These are phyloP conservation scores for Apium graveolens DNA, from an alignment of 129 eudicot species.

Conservation along the genomic window DNA sequence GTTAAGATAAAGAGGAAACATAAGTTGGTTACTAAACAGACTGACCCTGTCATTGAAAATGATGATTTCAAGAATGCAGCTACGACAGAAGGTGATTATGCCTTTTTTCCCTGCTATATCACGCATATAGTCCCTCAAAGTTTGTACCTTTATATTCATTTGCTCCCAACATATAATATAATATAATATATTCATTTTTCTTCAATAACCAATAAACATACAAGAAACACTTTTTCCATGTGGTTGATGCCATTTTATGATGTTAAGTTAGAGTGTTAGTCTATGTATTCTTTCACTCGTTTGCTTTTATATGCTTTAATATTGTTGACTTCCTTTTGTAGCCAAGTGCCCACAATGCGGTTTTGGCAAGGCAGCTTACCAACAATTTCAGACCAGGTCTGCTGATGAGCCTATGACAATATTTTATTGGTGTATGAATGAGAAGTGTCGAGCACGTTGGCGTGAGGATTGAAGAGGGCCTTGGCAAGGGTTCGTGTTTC, in stretches of 20 bases:
- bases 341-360: conserved; percentile 58
- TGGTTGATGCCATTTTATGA: background rate
- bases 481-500: background rate
- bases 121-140: background rate
- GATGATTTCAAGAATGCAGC: conserved; percentile 45
- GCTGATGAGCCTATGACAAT: conserved; percentile 82
- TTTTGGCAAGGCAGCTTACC: conserved; percentile 39
- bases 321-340: conserved; percentile 20
- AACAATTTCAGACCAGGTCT: conserved; percentile 70
- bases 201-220: background rate
- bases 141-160: background rate
- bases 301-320: background rate
- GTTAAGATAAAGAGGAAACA: conserved; percentile 58
- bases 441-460: conserved; percentile 47
- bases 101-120: no score
- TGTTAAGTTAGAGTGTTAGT: background rate
- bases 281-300: no score
- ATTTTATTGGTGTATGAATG: conserved; percentile 50
- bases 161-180: background rate
- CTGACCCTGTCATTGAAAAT: conserved; percentile 52
- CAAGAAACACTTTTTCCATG: background rate
- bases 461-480: conserved; percentile 37
- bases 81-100: conserved; percentile 52
- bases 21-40: conserved; percentile 55
- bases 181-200: background rate